Base-by-base conservation (phyloP, 75 land plant genomes). In the Pseudotsuga menziesii region DNA sequence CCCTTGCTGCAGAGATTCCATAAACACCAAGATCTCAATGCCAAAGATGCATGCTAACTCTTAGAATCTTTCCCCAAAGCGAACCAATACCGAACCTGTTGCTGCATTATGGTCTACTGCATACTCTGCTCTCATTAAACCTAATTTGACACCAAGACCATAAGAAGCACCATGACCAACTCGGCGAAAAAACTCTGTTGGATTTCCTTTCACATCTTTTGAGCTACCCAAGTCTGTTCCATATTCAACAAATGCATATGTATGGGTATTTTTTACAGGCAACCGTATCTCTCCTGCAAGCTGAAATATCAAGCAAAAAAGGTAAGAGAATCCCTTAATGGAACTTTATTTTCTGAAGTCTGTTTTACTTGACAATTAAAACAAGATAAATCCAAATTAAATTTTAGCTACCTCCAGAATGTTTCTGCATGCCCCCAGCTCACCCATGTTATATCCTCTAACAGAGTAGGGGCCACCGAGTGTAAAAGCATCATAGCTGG, bases 381-480 rank as follows among this genome's bases (percentile, higher is more conserved):
- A 60, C 32, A 22, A 27, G 11, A 67, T 35, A 52, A 20, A 2
- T 60, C 20, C 22, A 60, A 60, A 22, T 12, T 22, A 60, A 22
- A 20, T 0, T n/a, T 26, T 76, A 57, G 26, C 61, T 80, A 96
- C 99, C 99, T 96, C 99, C 66, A 97, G 89, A 72, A 97, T 88
- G 56, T 92, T 92, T 69, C 99, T 72, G 57, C 91, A 89, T 35
- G 98, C 99, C 48, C 94, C 99, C 23, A 97, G 79, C 73, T 97
- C 99, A 61, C 99, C 99, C 95, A 97, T 94, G 78, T 92, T 97
- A 78, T 97, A 97, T 41, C 99, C 99, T 54, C 99, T 85, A 22
- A 97, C 99, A 58, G 99, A 97, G 69, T 97, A 97, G 4, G 99
- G 99, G 3, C 99, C 99, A 19, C 99, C 99, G 62, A 97, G 83